Conservation (phyloP, 441 rosid genomes). For the Iberis amara region DNA sequence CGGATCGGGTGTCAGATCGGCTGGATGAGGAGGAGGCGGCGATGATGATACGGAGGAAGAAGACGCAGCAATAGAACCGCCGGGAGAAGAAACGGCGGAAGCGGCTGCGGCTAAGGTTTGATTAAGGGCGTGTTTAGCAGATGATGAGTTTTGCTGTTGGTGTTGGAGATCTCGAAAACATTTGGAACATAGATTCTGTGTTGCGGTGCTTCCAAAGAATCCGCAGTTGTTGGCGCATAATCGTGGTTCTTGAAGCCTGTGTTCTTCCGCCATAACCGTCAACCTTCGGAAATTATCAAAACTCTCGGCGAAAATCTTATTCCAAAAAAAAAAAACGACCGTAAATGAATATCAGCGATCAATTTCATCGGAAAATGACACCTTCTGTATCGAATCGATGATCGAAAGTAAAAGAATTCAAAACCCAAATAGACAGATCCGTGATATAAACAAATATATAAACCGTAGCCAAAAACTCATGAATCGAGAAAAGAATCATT, state of each 20-base stretch:
- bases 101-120: constrained; percentile 36
- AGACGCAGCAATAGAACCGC: neutral
- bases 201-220: constrained; percentile 67
- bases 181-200: constrained; percentile 70
- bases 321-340: neutral
- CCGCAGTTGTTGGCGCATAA: constrained; percentile 79
- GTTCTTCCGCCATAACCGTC: constrained; percentile 75
- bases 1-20: constrained; percentile 13
- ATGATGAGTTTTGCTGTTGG: constrained; percentile 50
- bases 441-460: no score
- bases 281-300: neutral
- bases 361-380: no score
- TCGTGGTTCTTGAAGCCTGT: constrained; percentile 60
- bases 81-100: constrained; percentile 8
- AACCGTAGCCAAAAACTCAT: no score
- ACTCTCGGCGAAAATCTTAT: neutral
- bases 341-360: no score
- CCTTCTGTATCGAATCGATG: no score
- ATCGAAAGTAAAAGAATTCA: no score
- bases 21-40: constrained; percentile 2
- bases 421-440: constrained; percentile 10
- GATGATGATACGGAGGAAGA: constrained; percentile 25
- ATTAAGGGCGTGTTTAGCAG: constrained; percentile 46
- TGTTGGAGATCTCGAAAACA: constrained; percentile 61
- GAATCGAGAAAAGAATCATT: neutral